Evolutionary conservation across 2,329 filamentous ascomycete genomes (phyloP), one percentile per base, ranked within the genome.

Genomic region (Exophiala mesophila): DNA sequence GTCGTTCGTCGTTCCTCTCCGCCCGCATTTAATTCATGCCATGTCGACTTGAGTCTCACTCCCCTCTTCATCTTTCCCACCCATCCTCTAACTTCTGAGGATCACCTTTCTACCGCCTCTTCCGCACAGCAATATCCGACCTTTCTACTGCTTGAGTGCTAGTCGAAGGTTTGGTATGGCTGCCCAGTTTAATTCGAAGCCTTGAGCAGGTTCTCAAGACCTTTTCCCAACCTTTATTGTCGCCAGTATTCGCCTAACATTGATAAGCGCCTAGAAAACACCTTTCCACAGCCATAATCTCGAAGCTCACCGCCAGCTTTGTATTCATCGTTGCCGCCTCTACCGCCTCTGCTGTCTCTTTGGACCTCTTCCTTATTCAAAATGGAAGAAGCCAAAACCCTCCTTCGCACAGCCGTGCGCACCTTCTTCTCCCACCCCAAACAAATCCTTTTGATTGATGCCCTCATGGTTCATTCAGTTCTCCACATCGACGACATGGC

Each of bases 401-500:
- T 97, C 53, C 80, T 97, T 58, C 86, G 89, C 65, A 92, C 83
- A 40, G 85, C 88, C 28, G 83, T 82, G 58, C 85, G 88, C 61
- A 82, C 86, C 43, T 94, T 95, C 69, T 94, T 92, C 66, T 77
- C 85, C 52, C 88, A 84, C 24, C 50, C 50, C 6, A 84, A 88
- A 58, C 83, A 92, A 59, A 82, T 92, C 49, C 75, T 94, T 34
- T 80, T 89, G 40, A 70, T 92, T 55, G 84, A 94, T 70, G 86
- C 88, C 50, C 76, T 88, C 47, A 78, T 85, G 59, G 78, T 82
- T 45, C 83, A 87, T 65, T 82, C 76, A 66, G 85, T 76, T 41
- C 74, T 97, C 46, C 83, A 88, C 58, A 86, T 94, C 59, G 83
- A 88, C 59, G 92, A 98, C 59, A 73, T 98, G 49, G 85, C 86